Evolutionary conservation across 257 asterid genomes (phyloP), one percentile per base, ranked within the genome.

Genomic region (Jacaranda copaia): DNA sequence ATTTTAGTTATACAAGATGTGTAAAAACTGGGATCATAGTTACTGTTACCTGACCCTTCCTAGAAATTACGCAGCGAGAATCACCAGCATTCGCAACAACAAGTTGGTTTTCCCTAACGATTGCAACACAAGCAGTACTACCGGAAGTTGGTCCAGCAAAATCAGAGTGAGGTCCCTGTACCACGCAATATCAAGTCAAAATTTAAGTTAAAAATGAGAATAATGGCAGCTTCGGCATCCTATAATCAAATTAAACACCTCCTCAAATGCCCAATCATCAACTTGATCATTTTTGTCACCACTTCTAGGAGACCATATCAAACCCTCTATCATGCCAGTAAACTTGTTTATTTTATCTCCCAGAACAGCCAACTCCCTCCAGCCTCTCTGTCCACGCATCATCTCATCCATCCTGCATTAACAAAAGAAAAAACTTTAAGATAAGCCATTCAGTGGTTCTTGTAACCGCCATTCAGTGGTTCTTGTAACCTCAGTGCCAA

Each of bases 301-400:
- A 66, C 78, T 77, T 83, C 82, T 85, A 68, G 94, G 90, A 75
- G 90, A 87, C 94, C 94, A 87, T 48, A 89, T 84, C 45, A 89
- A 64, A 75, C 94, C 92, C 84, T 89, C 94, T 60, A 89, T 86
- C 87, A 89, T 84, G 72, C 94, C 92, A 56, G 85, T 76, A 64
- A 89, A 83, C 81, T 86, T 88, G 84, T 84, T 84, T 36, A 87
- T 51, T 79, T 84, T 89, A 76, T 89, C 95, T 63, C 95, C 95
- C 36, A 89, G 82, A 68, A 84, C 81, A 66, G 92, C 89, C 77
- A 89, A 79, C 78, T 89, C 95, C 82, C 92, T 83, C 95, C 95
- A 89, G 43, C 95, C 95, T 57, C 89, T 86, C 76, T 89, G 95
- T 35, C 95, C 95, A 43, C 84, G 84, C 95, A 89, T 89, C 94